Percentiles rank a stretch among this genome's conserved stretches.
These are phyloP conservation scores for Aspergillus homomorphus DNA, from an alignment of 495 filamentous ascomycete genomes.

Conservation along the genomic window DNA sequence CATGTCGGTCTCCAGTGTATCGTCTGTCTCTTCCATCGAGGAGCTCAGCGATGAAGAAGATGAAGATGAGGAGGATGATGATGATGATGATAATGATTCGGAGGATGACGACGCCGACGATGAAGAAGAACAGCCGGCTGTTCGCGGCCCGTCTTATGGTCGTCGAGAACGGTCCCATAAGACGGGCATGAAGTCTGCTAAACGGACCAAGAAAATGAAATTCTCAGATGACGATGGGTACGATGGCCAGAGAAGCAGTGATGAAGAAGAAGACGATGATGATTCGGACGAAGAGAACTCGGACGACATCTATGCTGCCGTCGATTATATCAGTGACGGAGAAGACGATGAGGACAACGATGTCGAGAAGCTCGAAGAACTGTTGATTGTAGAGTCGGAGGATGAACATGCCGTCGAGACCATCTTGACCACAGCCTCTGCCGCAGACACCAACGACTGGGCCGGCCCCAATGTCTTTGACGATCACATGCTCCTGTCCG, in stretches of 20 bases:
- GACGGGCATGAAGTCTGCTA: conserved; percentile 40
- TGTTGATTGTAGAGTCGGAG: conserved; percentile 62
- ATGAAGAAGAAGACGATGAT: conserved; percentile 31
- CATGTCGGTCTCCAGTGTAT: conserved; percentile 43
- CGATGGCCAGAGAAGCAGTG: conserved; percentile 46
- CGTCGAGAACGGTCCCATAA: conserved; percentile 39
- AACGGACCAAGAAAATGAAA: conserved; percentile 41
- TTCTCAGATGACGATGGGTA: conserved; percentile 66
- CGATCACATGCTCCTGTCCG: conserved; percentile 45
- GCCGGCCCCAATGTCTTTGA: conserved; percentile 54
- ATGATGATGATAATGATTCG: conserved; percentile 43
- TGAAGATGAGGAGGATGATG: conserved; percentile 43
- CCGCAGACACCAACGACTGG: conserved; percentile 54
- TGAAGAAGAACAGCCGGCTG: conserved; percentile 50
- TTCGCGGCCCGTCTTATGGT: conserved; percentile 51
- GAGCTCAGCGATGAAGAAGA: conserved; percentile 40
- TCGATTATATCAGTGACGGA: conserved; percentile 74
- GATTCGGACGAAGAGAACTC: conserved; percentile 39
- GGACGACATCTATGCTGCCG: conserved; percentile 70
- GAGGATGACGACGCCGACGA: conserved; percentile 48
- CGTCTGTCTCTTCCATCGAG: conserved; percentile 39
- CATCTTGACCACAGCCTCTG: conserved; percentile 24
- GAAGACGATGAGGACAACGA: conserved; percentile 69
- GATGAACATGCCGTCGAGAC: conserved; percentile 33
- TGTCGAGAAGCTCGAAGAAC: conserved; percentile 69